Percentiles rank a stretch among this genome's conserved stretches.
Evolutionary conservation across 768 basidiomycete genomes (phyloP).

Genomic region (Clavulina sp.): DNA sequence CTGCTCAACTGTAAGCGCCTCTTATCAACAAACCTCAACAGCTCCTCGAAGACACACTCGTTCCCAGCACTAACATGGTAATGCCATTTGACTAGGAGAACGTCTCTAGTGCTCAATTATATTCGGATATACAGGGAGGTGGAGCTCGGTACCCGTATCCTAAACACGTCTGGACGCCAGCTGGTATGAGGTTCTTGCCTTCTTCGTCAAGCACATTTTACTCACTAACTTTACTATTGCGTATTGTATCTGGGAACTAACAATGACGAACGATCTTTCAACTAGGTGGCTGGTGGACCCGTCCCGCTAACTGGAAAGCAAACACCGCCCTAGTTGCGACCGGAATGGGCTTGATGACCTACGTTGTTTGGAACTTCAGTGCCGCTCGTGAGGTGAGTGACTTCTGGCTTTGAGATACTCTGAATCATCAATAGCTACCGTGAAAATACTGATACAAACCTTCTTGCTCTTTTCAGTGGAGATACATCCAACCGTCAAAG

Average conservation of each 20-base stretch:
- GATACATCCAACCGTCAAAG: slow-evolving; percentile 40
- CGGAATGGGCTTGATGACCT: slow-evolving; percentile 51
- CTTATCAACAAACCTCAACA: neutral
- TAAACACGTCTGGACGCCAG: slow-evolving; percentile 88
- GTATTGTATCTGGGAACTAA: no score
- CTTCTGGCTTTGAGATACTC: neutral
- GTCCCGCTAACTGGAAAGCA: slow-evolving; percentile 74
- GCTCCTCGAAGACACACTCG: neutral
- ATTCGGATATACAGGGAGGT: slow-evolving; percentile 40
- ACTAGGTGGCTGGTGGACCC: slow-evolving; percentile 88
- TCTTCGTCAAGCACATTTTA: neutral
- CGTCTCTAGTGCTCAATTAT: neutral
- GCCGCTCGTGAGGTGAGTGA: slow-evolving; percentile 60
- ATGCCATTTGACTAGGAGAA: neutral
- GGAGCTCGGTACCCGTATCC: slow-evolving; percentile 82
- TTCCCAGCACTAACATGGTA: no score
- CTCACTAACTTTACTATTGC: neutral
- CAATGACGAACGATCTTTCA: neutral
- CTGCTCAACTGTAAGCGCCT: no score
- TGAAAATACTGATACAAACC: neutral
- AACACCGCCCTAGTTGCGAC: slow-evolving; percentile 62
- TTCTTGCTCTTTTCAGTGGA: slow-evolving; percentile 25
- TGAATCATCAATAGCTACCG: neutral
- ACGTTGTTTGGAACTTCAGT: slow-evolving; percentile 51
- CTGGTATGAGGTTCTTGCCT: slow-evolving; percentile 32